Conservation (phyloP, 164 flowering plant genomes). For the Annona squamosa region DNA sequence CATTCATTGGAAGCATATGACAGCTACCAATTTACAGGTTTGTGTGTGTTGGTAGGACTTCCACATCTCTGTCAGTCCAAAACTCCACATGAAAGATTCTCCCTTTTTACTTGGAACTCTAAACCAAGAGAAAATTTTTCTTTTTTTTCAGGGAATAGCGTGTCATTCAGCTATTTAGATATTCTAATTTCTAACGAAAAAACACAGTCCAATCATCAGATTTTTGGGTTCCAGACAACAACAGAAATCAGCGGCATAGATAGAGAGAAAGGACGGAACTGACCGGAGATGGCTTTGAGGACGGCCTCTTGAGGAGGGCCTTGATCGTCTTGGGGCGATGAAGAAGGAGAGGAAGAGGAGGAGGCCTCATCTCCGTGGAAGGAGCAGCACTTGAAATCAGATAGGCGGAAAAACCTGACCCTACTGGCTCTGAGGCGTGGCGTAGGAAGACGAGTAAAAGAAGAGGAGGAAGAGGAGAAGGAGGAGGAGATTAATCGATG, state of each 20-base stretch:
- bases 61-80: no score
- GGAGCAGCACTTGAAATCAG: constrained; percentile 20
- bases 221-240: no score
- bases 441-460: not conserved
- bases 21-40: no score
- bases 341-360: constrained; percentile 17
- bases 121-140: no score
- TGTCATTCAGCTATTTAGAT: no score
- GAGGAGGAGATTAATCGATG: constrained; percentile 8
- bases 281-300: constrained; percentile 45
- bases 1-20: no score
- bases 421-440: not conserved
- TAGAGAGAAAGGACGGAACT: constrained; percentile 1
- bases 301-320: constrained; percentile 93
- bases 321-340: constrained; percentile 31
- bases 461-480: constrained; percentile 10
- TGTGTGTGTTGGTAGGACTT: no score
- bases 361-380: constrained; percentile 22
- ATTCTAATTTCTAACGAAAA: no score
- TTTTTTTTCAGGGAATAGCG: no score
- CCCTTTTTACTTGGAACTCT: no score
- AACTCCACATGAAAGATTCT: no score
- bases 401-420: constrained; percentile 14
- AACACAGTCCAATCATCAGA: no score
- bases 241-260: not conserved